Evolutionary conservation across 2,329 filamentous ascomycete genomes (phyloP).

Genomic region (Cryphonectria carpinicola): DNA sequence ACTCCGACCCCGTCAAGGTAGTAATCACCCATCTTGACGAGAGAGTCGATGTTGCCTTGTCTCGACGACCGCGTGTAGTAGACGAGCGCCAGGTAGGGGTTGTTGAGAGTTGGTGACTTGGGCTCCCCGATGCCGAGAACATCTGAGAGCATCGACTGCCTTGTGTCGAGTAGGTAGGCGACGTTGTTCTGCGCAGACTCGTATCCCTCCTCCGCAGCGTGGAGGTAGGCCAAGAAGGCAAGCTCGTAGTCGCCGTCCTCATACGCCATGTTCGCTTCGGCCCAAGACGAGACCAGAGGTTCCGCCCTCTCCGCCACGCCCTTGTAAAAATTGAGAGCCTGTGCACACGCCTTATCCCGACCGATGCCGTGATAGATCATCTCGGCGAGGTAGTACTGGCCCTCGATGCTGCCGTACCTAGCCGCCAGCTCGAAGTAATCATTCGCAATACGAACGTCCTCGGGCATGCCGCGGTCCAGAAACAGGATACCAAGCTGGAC

Average conservation of each 20-base stretch:
- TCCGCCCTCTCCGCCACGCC: constrained; percentile 75
- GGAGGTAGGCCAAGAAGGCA: constrained; percentile 79
- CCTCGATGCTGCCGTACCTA: constrained; percentile 81
- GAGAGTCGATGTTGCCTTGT: constrained; percentile 88
- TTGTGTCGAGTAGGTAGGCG: constrained; percentile 80
- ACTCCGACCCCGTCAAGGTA: constrained; percentile 84
- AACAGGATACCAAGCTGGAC: constrained; percentile 83
- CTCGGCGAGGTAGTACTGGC: constrained; percentile 90
- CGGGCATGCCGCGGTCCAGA: constrained; percentile 74
- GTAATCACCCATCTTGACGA: constrained; percentile 99
- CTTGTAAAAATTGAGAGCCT: constrained; percentile 83
- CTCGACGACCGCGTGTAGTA: constrained; percentile 96
- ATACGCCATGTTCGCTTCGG: constrained; percentile 82
- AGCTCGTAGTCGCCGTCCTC: constrained; percentile 77
- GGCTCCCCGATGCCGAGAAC: constrained; percentile 52
- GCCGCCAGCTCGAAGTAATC: constrained; percentile 88
- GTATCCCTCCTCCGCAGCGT: constrained; percentile 91
- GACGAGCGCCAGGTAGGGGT: constrained; percentile 72
- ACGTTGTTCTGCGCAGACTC: constrained; percentile 90
- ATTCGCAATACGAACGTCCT: constrained; percentile 76
- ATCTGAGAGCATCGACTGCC: constrained; percentile 62
- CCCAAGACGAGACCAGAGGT: constrained; percentile 74
- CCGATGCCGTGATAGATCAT: constrained; percentile 81
- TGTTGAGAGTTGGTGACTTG: constrained; percentile 49
- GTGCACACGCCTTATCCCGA: constrained; percentile 75